Evolutionary conservation across 805 yeast genomes (phyloP), one percentile per base, ranked within the genome.

Genomic region (Candida ovalis): DNA sequence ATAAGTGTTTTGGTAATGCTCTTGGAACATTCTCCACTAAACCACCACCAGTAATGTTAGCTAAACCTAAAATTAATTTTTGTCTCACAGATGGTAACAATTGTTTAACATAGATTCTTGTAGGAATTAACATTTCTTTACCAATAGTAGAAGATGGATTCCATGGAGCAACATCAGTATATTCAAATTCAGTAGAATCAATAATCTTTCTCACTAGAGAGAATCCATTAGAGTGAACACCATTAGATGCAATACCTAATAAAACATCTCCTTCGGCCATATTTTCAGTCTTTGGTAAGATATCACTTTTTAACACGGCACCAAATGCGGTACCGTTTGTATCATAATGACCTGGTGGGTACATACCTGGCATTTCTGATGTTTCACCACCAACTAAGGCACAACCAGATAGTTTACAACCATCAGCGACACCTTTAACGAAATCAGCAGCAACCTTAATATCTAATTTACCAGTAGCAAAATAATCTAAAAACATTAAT

Each of bases 321-420:
- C 99, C 99, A 40, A 94, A 91, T 46, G 97, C 95, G 33, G 99
- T 95, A 69, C 99, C 99, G 63, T 92, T 94, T 51, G 97, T 91
- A 69, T 94, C 99, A 65, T 94, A 94, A 70, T 94, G 98, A 30
- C 95, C 96, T 48, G 83, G 89, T 50, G 84, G 87, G 63, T 94
- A 94, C 87, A 94, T 88, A 56, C 99, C 99, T 24, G 99, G 99
- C 99, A 94, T 94, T 75, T 94, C 99, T 46, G 96, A 86, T 35
- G 99, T 94, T 71, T 94, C 99, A 56, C 99, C 99, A 48, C 99
- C 99, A 46, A 94, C 97, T 49, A 94, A 76, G 5, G 99, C 99
- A 77, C 99, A 92, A 10, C 96, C 97, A 30, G 98, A 87, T 56
- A 82, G 80, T 55, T 84, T 83, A 75, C 99, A 94, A 48, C 99